Evolutionary conservation across 805 yeast species (phyloP), one percentile per base, ranked within the genome.

Genomic region (Candida germanica): DNA sequence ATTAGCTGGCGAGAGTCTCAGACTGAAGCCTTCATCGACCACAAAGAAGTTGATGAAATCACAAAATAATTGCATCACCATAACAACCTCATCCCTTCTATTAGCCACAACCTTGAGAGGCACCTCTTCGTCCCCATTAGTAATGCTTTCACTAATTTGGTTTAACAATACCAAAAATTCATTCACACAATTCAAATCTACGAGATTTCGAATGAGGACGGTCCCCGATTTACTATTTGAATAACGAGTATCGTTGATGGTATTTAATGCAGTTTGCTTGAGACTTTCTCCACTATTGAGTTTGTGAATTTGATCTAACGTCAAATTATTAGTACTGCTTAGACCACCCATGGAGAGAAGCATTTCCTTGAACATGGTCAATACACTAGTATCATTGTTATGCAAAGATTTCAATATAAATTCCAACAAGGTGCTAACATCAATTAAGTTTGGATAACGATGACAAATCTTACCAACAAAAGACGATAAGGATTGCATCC

Each of bases 401-500:
- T 80, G 82, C 26, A 91, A 65, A 21, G 81, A 77, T 47, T 82
- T 83, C 26, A 82, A 50, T 6, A 83, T 57, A 50, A 72, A 83
- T 2, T 64, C 60, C 11, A 87, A 53, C 9, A 91, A 59, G 3
- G 91, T 87, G 3, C 64, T 55, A 24, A 85, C 51, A 47, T 81
- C 80, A 62, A 91, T 77, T 2, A 57, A 47, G 44, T 58, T 40
- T 24, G 77, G 64, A 64, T 79, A 67, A 29, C 69, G 55, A 47
- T 73, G 58, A 56, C 87, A 75, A 4, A 88, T 60, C 37, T 82
- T 79, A 0, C 95, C 95, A 35, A 86, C 76, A 52, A 91, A 89
- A 1, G 78, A 66, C 0, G 95, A 75, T 21, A 91, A 65, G 15
- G 95, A 83, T 48, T 83, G 93, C 22, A 88, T 71, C 98, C 98